Evolutionary conservation across 2,329 filamentous ascomycete species (phyloP).

Genomic region (Phoma herbarum): DNA sequence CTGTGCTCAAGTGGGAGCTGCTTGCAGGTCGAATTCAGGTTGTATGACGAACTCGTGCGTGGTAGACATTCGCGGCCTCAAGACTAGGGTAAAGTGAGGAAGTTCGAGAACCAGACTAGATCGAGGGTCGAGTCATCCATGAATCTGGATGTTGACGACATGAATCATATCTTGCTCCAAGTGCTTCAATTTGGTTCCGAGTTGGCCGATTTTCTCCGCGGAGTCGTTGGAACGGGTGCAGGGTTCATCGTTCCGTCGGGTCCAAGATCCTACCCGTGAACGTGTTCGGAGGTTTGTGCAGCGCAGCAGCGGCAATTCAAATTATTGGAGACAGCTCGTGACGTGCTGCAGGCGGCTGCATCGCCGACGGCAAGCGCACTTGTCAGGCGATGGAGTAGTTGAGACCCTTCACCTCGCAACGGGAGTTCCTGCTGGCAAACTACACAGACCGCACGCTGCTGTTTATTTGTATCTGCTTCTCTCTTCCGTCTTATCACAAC

Average conservation of each 20-base stretch:
- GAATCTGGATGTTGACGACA: neutral
- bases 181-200: neutral
- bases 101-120: neutral
- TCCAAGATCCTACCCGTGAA: neutral
- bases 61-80: neutral
- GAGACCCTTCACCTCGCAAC: neutral
- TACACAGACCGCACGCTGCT: neutral
- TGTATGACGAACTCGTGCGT: neutral
- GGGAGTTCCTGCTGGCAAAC: neutral
- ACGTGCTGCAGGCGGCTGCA: neutral
- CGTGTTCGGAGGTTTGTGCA: neutral
- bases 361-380: neutral
- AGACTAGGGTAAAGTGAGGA: neutral
- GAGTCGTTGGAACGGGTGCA: neutral
- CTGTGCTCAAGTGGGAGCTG: too few species aligned
- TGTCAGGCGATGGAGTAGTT: neutral
- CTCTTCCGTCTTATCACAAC: neutral
- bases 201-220: constrained; percentile 16
- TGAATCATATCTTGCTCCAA: constrained; percentile 1
- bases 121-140: neutral
- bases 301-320: neutral
- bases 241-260: neutral
- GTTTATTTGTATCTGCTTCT: neutral
- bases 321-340: neutral
- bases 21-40: neutral